Conservation (phyloP, 768 basidiomycete species). For the Agaricus subrufescens region DNA sequence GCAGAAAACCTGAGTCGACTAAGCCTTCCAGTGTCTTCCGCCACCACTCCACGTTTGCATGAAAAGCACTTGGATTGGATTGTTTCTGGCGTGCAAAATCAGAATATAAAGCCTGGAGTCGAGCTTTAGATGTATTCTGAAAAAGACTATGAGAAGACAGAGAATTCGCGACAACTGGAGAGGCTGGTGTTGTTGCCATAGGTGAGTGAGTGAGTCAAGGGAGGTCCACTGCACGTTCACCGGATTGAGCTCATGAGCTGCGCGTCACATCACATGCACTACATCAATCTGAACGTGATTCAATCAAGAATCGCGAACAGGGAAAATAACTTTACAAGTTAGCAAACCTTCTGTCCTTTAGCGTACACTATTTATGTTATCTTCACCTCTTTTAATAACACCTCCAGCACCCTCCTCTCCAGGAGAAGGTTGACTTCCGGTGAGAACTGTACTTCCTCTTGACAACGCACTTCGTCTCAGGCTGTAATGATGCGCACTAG, state of each 20-base stretch:
- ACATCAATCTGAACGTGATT: not conserved
- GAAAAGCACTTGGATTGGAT: slow-evolving; percentile 80
- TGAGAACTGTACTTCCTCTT: not conserved
- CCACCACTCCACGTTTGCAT: slow-evolving; percentile 89
- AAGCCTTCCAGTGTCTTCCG: slow-evolving; percentile 56
- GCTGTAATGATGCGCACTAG: not conserved
- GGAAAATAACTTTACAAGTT: too few species aligned
- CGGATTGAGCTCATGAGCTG: too few species aligned
- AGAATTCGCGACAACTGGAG: not conserved
- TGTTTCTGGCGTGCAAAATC: slow-evolving; percentile 81
- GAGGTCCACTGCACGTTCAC: not conserved
- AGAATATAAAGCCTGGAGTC: slow-evolving; percentile 80
- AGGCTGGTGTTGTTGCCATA: slow-evolving; percentile 13
- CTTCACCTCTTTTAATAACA: too few species aligned
- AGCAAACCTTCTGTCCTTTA: too few species aligned
- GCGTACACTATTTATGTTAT: too few species aligned
- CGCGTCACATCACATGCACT: slow-evolving; percentile 12
- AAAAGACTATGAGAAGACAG: slow-evolving; percentile 39
- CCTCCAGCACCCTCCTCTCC: not conserved
- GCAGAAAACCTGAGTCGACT: slow-evolving; percentile 55
- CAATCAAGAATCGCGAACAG: too few species aligned
- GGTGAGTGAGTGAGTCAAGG: not conserved
- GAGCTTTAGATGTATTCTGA: slow-evolving; percentile 40
- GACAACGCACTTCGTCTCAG: not conserved
- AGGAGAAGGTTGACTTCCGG: not conserved